phyloP scores from a whole-genome alignment of 2,329 filamentous ascomycete species.

The Colletotrichum graminicola region DNA sequence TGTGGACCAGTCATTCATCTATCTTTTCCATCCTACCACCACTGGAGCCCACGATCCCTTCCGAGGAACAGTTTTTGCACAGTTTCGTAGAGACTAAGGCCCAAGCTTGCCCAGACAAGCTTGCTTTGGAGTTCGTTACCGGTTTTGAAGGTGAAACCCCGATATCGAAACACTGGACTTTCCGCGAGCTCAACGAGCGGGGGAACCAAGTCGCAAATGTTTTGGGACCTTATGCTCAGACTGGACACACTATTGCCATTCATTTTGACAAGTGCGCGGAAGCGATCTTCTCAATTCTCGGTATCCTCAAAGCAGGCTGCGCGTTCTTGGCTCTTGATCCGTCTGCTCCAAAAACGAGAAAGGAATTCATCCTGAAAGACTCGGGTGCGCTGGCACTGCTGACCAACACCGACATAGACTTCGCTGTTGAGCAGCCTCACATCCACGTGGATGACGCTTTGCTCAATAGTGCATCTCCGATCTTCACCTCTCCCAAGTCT shows the following conservation, averaged over 20 bases:
- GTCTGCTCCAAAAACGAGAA: slow-evolving; percentile 77
- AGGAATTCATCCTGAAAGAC: slow-evolving; percentile 82
- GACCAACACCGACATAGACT: slow-evolving; percentile 59
- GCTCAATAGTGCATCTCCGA: slow-evolving; percentile 46
- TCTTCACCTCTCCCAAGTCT: slow-evolving; percentile 47
- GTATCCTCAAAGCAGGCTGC: slow-evolving; percentile 85
- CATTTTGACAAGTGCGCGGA: slow-evolving; percentile 89
- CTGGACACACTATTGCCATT: slow-evolving; percentile 76
- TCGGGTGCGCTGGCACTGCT: slow-evolving; percentile 75
- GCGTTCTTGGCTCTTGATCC: slow-evolving; percentile 86
- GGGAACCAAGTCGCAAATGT: slow-evolving; percentile 80
- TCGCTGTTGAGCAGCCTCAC: slow-evolving; percentile 49
- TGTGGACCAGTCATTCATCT: slow-evolving; percentile 49
- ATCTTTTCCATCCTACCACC: slow-evolving; percentile 77
- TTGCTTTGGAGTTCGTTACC: slow-evolving; percentile 82
- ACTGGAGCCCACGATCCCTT: slow-evolving; percentile 66
- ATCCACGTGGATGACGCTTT: slow-evolving; percentile 50
- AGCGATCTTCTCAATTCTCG: slow-evolving; percentile 85
- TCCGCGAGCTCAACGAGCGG: slow-evolving; percentile 75
- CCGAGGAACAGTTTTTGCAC: slow-evolving; percentile 74
- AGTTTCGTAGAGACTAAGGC: slow-evolving; percentile 80
- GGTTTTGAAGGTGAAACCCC: slow-evolving; percentile 61
- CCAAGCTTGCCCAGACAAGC: slow-evolving; percentile 64
- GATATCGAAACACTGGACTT: slow-evolving; percentile 75
- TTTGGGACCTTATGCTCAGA: slow-evolving; percentile 62